A percentile compares a stretch with the other conserved stretches of the same genome.
phyloP scores from a whole-genome alignment of 148 eudicot genomes.

The Rhododendron mucronatum region DNA sequence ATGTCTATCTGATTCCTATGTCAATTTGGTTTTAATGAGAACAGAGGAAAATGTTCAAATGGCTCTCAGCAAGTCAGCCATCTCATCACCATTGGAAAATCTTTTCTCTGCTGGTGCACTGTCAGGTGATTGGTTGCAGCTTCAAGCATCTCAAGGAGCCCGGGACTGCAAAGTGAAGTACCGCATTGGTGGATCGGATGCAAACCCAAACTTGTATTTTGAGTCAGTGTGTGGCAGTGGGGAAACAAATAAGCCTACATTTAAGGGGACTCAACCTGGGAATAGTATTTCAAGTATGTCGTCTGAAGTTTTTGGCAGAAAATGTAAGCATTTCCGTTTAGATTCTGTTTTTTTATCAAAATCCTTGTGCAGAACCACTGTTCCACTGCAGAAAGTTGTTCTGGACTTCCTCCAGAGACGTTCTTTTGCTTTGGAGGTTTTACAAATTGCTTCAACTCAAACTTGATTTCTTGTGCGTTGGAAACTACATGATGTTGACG shows the following conservation, averaged over 20 bases:
- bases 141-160: slow-evolving; percentile 21
- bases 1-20: not conserved
- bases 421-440: not conserved
- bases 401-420: not conserved
- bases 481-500: not conserved
- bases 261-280: slow-evolving; percentile 34
- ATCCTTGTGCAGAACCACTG: not conserved
- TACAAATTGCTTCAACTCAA: not conserved
- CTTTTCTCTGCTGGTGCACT: slow-evolving; percentile 28
- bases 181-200: slow-evolving; percentile 27
- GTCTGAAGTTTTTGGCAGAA: not conserved
- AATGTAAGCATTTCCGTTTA: not conserved
- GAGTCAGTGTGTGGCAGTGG: slow-evolving; percentile 17
- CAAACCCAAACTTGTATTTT: slow-evolving; percentile 25
- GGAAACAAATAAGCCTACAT: slow-evolving; percentile 27
- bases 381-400: not conserved
- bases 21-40: not conserved
- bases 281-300: slow-evolving; percentile 17
- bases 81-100: slow-evolving; percentile 39
- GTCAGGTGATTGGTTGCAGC: slow-evolving; percentile 26
- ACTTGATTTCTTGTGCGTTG: not conserved
- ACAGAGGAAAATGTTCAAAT: not conserved
- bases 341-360: not conserved
- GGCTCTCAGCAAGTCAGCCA: not conserved
- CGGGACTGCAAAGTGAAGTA: slow-evolving; percentile 21